phyloP scores from a whole-genome alignment of 148 eudicot species.

The Euryodendron excelsum region DNA sequence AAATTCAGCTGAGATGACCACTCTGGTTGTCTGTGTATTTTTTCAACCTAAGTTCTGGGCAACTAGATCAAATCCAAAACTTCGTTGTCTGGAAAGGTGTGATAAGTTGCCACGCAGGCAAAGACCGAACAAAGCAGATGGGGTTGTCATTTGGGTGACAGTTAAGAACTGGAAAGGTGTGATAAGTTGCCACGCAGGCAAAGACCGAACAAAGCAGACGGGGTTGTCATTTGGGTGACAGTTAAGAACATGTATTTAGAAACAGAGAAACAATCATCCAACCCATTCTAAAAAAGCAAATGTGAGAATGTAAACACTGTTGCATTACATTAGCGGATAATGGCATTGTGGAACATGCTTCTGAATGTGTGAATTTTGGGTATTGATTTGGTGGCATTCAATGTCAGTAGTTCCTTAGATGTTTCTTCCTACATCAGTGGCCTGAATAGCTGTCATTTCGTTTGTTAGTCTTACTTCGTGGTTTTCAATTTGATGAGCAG shows the following conservation, averaged over 20 bases:
- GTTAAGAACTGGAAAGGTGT: background rate
- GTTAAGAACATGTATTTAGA: background rate
- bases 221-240: background rate
- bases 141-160: background rate
- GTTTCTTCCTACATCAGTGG: background rate
- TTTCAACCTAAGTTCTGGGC: no score
- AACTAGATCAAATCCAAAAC: background rate
- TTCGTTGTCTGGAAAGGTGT: background rate
- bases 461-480: background rate
- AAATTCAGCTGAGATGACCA: no score
- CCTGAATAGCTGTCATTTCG: background rate
- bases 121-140: background rate
- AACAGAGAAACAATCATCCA: background rate
- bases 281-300: background rate
- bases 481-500: constrained; percentile 49
- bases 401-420: background rate
- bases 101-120: background rate
- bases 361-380: background rate
- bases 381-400: background rate
- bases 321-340: background rate
- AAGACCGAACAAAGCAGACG: background rate
- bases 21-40: no score
- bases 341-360: background rate
- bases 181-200: background rate
- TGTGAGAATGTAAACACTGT: background rate